These are phyloP conservation scores for Murraya koenigii DNA, from an alignment of 345 rosid genomes.

Conservation along the genomic window DNA sequence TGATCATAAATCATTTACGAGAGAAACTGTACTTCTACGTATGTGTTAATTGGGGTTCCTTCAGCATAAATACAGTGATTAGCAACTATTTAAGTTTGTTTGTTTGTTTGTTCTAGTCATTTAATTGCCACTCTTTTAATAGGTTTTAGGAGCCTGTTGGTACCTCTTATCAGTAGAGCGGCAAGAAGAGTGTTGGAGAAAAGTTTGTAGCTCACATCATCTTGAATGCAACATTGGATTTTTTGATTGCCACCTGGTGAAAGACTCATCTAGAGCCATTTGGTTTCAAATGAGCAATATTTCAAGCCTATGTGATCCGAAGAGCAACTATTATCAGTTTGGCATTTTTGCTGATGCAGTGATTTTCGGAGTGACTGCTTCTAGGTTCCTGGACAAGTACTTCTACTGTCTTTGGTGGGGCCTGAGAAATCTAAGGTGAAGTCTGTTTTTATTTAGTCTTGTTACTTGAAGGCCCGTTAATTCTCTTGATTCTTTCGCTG, in stretches of 20 bases:
- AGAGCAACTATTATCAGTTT: conserved; percentile 17
- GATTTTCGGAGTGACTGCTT: conserved; percentile 24
- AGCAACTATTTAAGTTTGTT: background rate
- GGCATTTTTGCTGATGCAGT: conserved; percentile 47
- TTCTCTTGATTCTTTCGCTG: background rate
- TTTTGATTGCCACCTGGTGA: conserved; percentile 31
- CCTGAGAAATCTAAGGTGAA: conserved; percentile 41
- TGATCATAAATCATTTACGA: background rate
- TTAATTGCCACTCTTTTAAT: background rate
- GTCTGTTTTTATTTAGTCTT: background rate
- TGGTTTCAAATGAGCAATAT: conserved; percentile 38
- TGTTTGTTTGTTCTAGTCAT: background rate
- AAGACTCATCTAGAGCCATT: conserved; percentile 19
- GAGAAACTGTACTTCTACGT: background rate
- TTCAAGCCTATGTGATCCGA: conserved; percentile 31
- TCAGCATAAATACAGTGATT: background rate
- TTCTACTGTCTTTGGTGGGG: conserved; percentile 58
- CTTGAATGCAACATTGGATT: conserved; percentile 24
- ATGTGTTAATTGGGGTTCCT: background rate
- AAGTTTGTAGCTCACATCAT: conserved; percentile 23
- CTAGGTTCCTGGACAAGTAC: conserved; percentile 40
- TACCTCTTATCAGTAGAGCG: conserved; percentile 46
- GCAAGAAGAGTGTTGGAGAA: conserved; percentile 48
- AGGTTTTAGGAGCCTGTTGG: conserved; percentile 52
- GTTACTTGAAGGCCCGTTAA: background rate